A percentile compares a stretch with the other conserved stretches of the same genome.
These are phyloP conservation scores for Penicillium sclerotigenum DNA, from an alignment of 2,329 filamentous ascomycete genomes.

Conservation along the genomic window DNA sequence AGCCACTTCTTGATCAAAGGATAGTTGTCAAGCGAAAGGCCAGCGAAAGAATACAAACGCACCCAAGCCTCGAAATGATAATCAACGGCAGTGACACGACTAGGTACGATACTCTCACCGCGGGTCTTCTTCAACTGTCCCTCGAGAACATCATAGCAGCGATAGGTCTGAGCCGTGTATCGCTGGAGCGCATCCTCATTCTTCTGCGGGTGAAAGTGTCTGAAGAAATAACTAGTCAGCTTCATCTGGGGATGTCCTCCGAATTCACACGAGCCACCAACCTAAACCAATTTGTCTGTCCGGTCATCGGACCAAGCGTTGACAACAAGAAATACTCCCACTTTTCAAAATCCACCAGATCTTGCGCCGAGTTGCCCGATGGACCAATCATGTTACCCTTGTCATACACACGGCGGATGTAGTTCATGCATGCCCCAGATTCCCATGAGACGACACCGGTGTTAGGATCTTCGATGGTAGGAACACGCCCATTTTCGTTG, in stretches of 20 bases:
- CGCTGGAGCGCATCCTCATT: slow-evolving; percentile 44
- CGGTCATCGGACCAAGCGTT: slow-evolving; percentile 44
- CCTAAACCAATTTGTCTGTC: slow-evolving; percentile 42
- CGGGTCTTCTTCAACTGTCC: slow-evolving; percentile 40
- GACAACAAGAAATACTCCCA: slow-evolving; percentile 47
- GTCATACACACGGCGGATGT: slow-evolving; percentile 44
- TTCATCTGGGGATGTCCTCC: background rate
- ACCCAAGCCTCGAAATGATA: slow-evolving; percentile 46
- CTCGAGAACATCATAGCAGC: slow-evolving; percentile 45
- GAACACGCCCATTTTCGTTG: slow-evolving; percentile 47
- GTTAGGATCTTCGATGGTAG: slow-evolving; percentile 40
- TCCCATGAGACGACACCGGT: slow-evolving; percentile 41
- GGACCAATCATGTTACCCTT: slow-evolving; percentile 40
- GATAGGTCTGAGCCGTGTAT: slow-evolving; percentile 41
- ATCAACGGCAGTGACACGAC: slow-evolving; percentile 40
- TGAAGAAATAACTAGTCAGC: slow-evolving; percentile 9
- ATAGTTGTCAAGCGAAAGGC: slow-evolving; percentile 41
- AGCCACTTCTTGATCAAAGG: slow-evolving; percentile 42
- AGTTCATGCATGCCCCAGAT: slow-evolving; percentile 41
- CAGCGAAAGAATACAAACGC: slow-evolving; percentile 37
- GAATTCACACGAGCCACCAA: slow-evolving; percentile 5
- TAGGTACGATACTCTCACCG: slow-evolving; percentile 39
- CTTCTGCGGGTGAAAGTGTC: slow-evolving; percentile 39
- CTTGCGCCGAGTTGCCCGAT: slow-evolving; percentile 32
- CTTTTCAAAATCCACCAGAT: slow-evolving; percentile 46